Base-by-base conservation (phyloP, 805 yeast genomes). In the Lipomyces sp. region DNA sequence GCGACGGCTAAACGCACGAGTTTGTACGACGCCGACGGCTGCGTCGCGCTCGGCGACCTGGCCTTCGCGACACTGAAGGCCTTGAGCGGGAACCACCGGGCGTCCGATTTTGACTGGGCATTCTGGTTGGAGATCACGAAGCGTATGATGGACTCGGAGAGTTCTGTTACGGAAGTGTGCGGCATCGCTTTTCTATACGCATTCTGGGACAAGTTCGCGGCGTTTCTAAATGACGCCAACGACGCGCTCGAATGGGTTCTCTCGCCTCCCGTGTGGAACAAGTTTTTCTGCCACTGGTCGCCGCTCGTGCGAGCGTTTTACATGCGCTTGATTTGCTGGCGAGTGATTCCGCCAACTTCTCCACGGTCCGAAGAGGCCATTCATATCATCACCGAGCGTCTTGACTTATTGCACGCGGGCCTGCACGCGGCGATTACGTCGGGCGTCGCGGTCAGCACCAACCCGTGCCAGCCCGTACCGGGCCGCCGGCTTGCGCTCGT, bases 261-360 rank as follows among this genome's bases (percentile, higher is more conserved):
- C 6, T 72, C 78, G 2, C 63, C 70, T 3, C 58, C 63, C 1
- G 68, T 71, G 31, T 86, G 90, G 83, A 67, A 67, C 31, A 69
- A 72, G 42, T 78, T 77, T 53, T 80, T 87, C 61, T 76, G 82
- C 34, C 95, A 88, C 66, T 88, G 95, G 87, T 78, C 81, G 61
- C 89, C 95, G 2, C 66, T 86, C 16, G 81, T 86, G 22, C 71
- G 95, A 33, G 76, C 84, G 3, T 84, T 81, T 61, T 87, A 81
- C 64, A 72, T 78, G 42, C 71, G 89, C 36, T 71, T 87, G 21
- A 52, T 87, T 16, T 74, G 86, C 42, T 87, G 91, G 84, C 76
- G 86, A 55, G 66, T 83, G 39, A 65, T 70, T 11, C 46, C 58
- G 16, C 35, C 48, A n/a, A 37, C 44, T 4, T 50, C 55, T 29